phyloP scores from a whole-genome alignment of 106 monocot species.

The Apostasia ramifera region DNA sequence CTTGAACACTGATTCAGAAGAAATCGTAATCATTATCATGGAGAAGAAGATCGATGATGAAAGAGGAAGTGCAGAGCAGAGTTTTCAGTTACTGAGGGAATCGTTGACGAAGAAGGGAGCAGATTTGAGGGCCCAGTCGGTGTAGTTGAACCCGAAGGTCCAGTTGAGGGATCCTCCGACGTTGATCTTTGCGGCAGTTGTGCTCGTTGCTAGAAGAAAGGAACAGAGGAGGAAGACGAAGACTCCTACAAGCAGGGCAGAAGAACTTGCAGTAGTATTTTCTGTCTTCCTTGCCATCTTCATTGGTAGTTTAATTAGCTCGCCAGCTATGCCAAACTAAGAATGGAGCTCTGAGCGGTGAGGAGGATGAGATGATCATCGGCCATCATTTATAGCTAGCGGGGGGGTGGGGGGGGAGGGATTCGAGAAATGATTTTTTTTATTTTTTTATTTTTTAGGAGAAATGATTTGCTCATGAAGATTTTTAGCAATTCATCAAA shows the following conservation, averaged over 20 bases:
- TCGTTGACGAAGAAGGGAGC: slow-evolving; percentile 28
- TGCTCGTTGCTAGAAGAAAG: background rate
- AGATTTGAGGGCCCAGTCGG: slow-evolving; percentile 32
- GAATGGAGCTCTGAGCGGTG: too few relatives aligned
- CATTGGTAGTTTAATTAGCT: background rate
- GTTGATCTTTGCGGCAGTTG: slow-evolving; percentile 6
- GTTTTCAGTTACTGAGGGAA: slow-evolving; percentile 10
- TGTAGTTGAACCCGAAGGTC: slow-evolving; percentile 38
- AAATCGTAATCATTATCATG: background rate
- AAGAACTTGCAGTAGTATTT: background rate
- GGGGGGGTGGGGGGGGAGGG: too few relatives aligned
- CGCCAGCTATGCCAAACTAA: too few relatives aligned
- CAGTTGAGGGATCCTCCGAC: slow-evolving; percentile 30
- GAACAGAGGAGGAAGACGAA: background rate
- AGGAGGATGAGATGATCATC: too few relatives aligned
- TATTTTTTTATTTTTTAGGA: too few relatives aligned
- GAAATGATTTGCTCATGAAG: too few relatives aligned
- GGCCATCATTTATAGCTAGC: too few relatives aligned
- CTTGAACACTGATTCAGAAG: slow-evolving; percentile 39
- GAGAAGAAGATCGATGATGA: background rate
- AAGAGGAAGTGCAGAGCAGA: background rate
- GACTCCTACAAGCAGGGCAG: background rate
- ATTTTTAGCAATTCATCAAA: too few relatives aligned
- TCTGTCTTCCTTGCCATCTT: background rate
- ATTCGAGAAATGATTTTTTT: too few relatives aligned